Evolutionary conservation across 2,329 filamentous ascomycete genomes (phyloP).

Genomic region (Hymenoscyphus fraxineus): DNA sequence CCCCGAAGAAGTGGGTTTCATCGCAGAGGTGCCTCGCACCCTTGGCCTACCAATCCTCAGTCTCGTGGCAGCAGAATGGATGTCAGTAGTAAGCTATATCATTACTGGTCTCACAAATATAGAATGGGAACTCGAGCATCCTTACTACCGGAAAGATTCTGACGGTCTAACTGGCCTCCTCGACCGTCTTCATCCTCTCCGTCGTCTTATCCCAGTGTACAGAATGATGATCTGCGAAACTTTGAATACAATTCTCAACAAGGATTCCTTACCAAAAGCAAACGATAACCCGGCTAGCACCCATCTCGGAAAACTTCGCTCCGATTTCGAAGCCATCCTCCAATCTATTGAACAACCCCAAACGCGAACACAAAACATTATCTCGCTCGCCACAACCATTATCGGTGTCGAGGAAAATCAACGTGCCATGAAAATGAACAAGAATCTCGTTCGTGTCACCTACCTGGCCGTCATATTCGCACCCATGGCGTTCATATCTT

Average conservation of each 20-base stretch:
- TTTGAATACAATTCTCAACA: conserved; percentile 8
- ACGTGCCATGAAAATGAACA: conserved; percentile 8
- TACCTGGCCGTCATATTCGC: conserved; percentile 10
- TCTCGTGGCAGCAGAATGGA: conserved; percentile 10
- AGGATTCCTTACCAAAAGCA: not conserved
- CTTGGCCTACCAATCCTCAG: conserved; percentile 4
- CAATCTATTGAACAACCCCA: conserved; percentile 7
- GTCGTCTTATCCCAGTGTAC: conserved; percentile 12
- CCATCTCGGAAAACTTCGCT: conserved; percentile 3
- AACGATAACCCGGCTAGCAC: not conserved
- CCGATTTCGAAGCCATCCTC: conserved; percentile 12
- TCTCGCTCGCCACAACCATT: conserved; percentile 10
- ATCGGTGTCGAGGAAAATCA: conserved; percentile 11
- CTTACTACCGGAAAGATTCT: conserved; percentile 2
- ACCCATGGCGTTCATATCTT: conserved; percentile 9
- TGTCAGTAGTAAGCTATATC: conserved; percentile 11
- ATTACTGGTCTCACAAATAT: conserved; percentile 12
- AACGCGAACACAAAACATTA: conserved; percentile 13
- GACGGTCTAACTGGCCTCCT: not conserved
- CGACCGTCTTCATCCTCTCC: conserved; percentile 9
- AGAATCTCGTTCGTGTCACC: conserved; percentile 9
- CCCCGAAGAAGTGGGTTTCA: not conserved
- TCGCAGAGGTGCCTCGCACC: conserved; percentile 2
- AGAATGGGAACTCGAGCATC: conserved; percentile 10
- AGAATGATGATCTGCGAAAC: conserved; percentile 7